These are phyloP conservation scores for Manihot esculenta DNA, from an alignment of 441 rosid species.

Conservation along the genomic window DNA sequence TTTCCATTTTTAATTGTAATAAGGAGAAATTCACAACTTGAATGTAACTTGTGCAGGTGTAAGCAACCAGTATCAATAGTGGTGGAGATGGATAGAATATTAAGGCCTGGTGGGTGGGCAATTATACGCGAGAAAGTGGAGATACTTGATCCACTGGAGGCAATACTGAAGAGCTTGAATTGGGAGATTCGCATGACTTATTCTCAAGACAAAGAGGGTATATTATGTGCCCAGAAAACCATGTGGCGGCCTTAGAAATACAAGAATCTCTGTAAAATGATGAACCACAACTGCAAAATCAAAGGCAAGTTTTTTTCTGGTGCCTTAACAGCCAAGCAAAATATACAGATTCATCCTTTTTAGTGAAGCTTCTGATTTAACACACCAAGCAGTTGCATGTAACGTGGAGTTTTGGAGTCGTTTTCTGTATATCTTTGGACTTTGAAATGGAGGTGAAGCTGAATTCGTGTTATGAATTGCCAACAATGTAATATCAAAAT, in stretches of 20 bases:
- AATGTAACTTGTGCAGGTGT: constrained; percentile 47
- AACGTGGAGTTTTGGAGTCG: no score
- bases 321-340: constrained; percentile 13
- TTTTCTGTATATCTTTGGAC: no score
- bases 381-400: background rate
- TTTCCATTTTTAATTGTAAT: background rate
- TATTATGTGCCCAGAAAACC: constrained; percentile 79
- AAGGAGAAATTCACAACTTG: background rate
- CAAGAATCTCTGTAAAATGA: background rate
- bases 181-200: constrained; percentile 94
- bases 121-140: constrained; percentile 79
- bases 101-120: constrained; percentile 88
- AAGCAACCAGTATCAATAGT: constrained; percentile 74
- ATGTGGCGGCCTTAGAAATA: constrained; percentile 64
- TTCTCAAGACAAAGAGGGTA: constrained; percentile 76
- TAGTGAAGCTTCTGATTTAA: constrained; percentile 5
- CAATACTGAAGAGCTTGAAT: constrained; percentile 66
- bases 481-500: no score
- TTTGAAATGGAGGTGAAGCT: no score
- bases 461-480: no score
- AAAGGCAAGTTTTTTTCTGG: constrained; percentile 5
- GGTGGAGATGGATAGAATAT: constrained; percentile 82
- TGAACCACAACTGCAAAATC: constrained; percentile 1
- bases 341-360: constrained; percentile 14
- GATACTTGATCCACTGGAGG: constrained; percentile 72